Evolutionary conservation across 1,284 basidiomycete genomes (phyloP).

Genomic region (Pascua sp.): DNA sequence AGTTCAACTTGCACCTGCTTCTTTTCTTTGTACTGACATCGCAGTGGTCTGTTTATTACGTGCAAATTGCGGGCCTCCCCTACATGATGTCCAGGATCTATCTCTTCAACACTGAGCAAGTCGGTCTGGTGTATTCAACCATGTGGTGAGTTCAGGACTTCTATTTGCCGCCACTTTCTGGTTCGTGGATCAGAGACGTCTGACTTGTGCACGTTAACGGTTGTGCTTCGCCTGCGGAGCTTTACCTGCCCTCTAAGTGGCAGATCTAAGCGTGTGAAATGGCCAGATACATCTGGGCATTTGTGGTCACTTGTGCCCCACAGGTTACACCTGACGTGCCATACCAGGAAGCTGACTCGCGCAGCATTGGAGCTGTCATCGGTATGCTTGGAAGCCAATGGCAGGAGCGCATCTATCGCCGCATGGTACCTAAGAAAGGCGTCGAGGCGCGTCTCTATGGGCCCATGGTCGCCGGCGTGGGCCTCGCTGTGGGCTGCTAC

Average conservation of each 20-base stretch:
- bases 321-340: too few relatives aligned
- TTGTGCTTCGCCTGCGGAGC: too few relatives aligned
- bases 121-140: slow-evolving; percentile 61
- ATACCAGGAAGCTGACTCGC: too few relatives aligned
- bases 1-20: not conserved
- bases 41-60: slow-evolving; percentile 70
- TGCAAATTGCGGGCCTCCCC: slow-evolving; percentile 64
- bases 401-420: slow-evolving; percentile 63
- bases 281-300: too few relatives aligned
- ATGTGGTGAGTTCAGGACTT: slow-evolving; percentile 49
- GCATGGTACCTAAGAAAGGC: slow-evolving; percentile 52
- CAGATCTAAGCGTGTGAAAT: too few relatives aligned
- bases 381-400: slow-evolving; percentile 61
- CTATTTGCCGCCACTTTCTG: too few relatives aligned
- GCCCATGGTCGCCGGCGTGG: slow-evolving; percentile 62
- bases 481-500: slow-evolving; percentile 64
- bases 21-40: not conserved
- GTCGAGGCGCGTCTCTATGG: slow-evolving; percentile 70
- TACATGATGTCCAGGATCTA: slow-evolving; percentile 63
- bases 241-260: too few relatives aligned
- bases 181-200: too few relatives aligned
- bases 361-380: slow-evolving; percentile 56
- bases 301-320: too few relatives aligned
- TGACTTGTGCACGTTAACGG: too few relatives aligned
- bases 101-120: slow-evolving; percentile 61